Percentiles rank a stretch among this genome's conserved stretches.
Evolutionary conservation across 2,329 filamentous ascomycete species (phyloP).

Genomic region (Trichoderma simmonsii): DNA sequence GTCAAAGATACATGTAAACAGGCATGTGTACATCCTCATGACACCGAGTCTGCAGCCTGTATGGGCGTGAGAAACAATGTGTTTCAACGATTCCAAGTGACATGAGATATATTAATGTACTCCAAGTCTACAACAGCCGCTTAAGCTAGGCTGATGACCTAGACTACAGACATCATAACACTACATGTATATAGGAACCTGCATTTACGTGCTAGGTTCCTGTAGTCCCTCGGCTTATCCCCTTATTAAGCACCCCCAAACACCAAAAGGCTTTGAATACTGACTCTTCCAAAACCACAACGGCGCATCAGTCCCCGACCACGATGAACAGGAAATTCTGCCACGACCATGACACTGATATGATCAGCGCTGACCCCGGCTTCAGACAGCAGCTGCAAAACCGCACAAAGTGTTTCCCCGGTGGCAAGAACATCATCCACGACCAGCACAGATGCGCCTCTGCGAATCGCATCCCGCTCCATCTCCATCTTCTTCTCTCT

Average conservation of each 20-base stretch:
- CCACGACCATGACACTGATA: conserved; percentile 51
- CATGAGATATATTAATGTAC: too few species aligned
- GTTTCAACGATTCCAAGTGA: too few species aligned
- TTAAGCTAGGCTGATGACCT: too few species aligned
- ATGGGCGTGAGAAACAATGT: too few species aligned
- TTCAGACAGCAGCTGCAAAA: conserved; percentile 46
- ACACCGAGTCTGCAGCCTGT: too few species aligned
- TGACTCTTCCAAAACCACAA: conserved; percentile 48
- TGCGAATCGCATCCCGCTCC: conserved; percentile 38
- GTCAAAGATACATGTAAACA: too few species aligned
- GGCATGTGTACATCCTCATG: too few species aligned
- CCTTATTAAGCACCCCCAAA: conserved; percentile 25
- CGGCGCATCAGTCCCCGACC: conserved; percentile 46
- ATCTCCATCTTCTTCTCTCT: conserved; percentile 48
- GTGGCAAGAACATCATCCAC: conserved; percentile 60
- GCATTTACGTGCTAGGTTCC: too few species aligned
- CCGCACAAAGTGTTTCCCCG: conserved; percentile 52
- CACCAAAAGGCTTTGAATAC: conserved; percentile 52
- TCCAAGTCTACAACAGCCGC: too few species aligned
- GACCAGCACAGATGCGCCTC: conserved; percentile 46
- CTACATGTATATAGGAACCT: too few species aligned
- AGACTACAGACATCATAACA: too few species aligned
- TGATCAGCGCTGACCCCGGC: conserved; percentile 40
- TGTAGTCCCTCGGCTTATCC: too few species aligned
- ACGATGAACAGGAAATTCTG: conserved; percentile 55